phyloP scores from a whole-genome alignment of 495 filamentous ascomycete genomes.

The Hypoxylon trugodes region DNA sequence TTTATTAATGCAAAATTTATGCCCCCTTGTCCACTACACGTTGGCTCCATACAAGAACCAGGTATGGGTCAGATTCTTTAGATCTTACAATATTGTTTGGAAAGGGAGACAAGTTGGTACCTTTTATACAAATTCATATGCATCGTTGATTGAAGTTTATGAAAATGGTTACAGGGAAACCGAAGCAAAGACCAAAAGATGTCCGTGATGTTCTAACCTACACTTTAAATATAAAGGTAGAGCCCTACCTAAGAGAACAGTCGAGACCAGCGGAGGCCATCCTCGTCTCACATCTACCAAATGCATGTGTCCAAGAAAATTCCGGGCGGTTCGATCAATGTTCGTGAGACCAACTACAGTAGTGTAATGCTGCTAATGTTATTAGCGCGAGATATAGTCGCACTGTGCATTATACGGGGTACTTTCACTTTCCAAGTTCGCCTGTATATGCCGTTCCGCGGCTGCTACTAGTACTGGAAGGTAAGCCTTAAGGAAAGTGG shows the following conservation, averaged over 20 bases:
- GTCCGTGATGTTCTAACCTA: slow-evolving; percentile 13
- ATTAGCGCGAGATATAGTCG: neutral
- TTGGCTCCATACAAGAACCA: slow-evolving; percentile 19
- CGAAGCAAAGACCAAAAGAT: neutral
- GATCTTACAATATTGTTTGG: slow-evolving; percentile 18
- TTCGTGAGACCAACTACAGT: slow-evolving; percentile 30
- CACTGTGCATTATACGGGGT: slow-evolving; percentile 28
- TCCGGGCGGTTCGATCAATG: slow-evolving; percentile 39
- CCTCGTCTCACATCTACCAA: slow-evolving; percentile 29
- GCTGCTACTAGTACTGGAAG: neutral
- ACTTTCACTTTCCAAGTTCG: too few relatives aligned
- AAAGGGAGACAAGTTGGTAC: neutral
- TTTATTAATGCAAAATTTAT: slow-evolving; percentile 22
- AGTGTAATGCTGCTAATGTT: slow-evolving; percentile 23
- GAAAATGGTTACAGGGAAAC: neutral
- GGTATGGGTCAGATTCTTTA: slow-evolving; percentile 32
- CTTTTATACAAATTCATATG: neutral
- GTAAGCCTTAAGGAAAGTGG: neutral
- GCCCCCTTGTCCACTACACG: slow-evolving; percentile 1
- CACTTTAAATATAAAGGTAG: neutral
- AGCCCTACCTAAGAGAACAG: neutral
- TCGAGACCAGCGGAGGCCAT: slow-evolving; percentile 14
- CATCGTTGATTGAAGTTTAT: slow-evolving; percentile 16
- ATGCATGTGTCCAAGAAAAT: slow-evolving; percentile 42
- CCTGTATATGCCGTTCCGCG: slow-evolving; percentile 17